These are phyloP conservation scores for Septoria linicola DNA, from an alignment of 2,329 filamentous ascomycete genomes.

Conservation along the genomic window DNA sequence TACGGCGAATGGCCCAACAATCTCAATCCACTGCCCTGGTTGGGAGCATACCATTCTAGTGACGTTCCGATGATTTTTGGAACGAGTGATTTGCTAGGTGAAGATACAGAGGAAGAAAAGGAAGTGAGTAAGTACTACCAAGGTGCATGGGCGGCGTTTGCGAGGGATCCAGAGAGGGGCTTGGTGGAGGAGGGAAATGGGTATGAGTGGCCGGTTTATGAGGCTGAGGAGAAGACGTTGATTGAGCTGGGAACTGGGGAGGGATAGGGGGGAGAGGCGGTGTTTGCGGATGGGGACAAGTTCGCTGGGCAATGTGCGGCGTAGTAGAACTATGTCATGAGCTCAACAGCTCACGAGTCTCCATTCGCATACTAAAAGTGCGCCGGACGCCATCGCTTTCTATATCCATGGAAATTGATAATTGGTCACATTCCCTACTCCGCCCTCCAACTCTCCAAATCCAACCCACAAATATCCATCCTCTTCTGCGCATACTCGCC, in stretches of 20 bases:
- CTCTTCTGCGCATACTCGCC: constrained; percentile 50
- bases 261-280: constrained; percentile 7
- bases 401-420: too few species aligned
- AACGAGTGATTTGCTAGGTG: constrained; percentile 19
- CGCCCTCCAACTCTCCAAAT: constrained; percentile 46
- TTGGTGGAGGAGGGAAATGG: too few species aligned
- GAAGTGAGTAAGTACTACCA: constrained; percentile 29
- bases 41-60: constrained; percentile 38
- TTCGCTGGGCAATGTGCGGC: too few species aligned
- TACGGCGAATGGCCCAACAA: constrained; percentile 30
- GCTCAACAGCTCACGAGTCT: too few species aligned
- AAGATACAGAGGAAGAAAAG: constrained; percentile 22
- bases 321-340: too few species aligned
- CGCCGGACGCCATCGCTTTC: too few species aligned
- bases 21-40: constrained; percentile 20
- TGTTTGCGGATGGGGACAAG: constrained; percentile 5
- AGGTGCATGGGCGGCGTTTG: constrained; percentile 39
- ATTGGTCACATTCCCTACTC: too few species aligned
- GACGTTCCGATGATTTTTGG: constrained; percentile 39
- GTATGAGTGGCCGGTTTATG: constrained; percentile 25
- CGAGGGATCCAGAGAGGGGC: constrained; percentile 34
- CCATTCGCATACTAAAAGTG: too few species aligned
- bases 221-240: constrained; percentile 14
- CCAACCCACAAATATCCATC: constrained; percentile 55
- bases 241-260: constrained; percentile 13